Evolutionary conservation across 2,329 filamentous ascomycete genomes (phyloP).

Genomic region (Periconia macrospinosa): DNA sequence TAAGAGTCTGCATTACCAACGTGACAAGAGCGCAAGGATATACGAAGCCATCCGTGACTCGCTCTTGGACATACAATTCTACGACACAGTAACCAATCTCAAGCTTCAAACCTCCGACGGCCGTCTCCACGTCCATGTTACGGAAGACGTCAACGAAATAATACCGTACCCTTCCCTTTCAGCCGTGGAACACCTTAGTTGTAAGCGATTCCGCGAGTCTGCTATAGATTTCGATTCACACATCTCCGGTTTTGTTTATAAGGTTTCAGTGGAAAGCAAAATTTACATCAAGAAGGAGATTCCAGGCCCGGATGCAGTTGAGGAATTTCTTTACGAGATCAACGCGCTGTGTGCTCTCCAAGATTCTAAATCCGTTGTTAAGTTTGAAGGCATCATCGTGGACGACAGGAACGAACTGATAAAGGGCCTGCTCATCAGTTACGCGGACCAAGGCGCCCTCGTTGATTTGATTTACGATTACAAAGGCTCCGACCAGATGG

Average conservation of each 20-base stretch:
- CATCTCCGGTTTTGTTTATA: conserved; percentile 97
- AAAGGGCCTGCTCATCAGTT: conserved; percentile 88
- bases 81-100: conserved; percentile 92
- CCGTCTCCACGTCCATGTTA: conserved; percentile 90
- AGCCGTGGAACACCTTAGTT: conserved; percentile 71
- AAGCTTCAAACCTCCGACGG: conserved; percentile 88
- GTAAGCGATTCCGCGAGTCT: conserved; percentile 65
- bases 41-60: conserved; percentile 95
- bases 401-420: conserved; percentile 74
- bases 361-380: conserved; percentile 75
- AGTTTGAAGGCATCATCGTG: conserved; percentile 84
- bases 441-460: conserved; percentile 81
- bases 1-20: conserved; percentile 74
- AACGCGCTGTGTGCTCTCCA: conserved; percentile 84
- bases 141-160: conserved; percentile 95
- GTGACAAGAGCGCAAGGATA: conserved; percentile 89
- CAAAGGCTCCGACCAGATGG: conserved; percentile 54
- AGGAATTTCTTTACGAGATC: conserved; percentile 96
- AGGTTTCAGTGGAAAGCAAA: conserved; percentile 70
- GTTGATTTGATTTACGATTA: conserved; percentile 89
- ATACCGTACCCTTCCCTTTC: conserved; percentile 78
- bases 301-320: conserved; percentile 89
- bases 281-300: conserved; percentile 97
- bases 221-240: conserved; percentile 86
- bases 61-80: conserved; percentile 91